Evolutionary conservation across 1,284 basidiomycete genomes (phyloP).

Genomic region (Inonotus hispidus): DNA sequence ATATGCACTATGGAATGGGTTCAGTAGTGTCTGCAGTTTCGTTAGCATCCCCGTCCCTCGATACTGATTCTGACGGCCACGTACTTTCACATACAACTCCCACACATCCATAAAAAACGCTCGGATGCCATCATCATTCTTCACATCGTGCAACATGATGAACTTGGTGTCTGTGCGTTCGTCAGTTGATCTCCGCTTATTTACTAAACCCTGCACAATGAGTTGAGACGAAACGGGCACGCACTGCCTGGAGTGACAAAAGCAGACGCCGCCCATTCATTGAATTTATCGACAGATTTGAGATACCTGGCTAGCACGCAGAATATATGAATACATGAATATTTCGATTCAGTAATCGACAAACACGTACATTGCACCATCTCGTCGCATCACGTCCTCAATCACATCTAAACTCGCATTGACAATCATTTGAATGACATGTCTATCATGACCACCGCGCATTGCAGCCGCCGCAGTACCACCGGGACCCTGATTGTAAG

Average conservation of each 20-base stretch:
- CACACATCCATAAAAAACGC: constrained; percentile 89
- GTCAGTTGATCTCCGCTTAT: not conserved
- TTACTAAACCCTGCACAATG: not conserved
- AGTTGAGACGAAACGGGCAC: constrained; percentile 27
- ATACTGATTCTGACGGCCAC: constrained; percentile 22
- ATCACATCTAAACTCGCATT: constrained; percentile 89
- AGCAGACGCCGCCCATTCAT: constrained; percentile 94
- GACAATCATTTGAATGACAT: constrained; percentile 96
- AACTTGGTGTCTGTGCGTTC: constrained; percentile 78
- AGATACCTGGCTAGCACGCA: constrained; percentile 63
- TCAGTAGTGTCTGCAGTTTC: constrained; percentile 66
- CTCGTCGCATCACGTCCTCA: constrained; percentile 85
- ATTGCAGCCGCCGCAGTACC: constrained; percentile 58
- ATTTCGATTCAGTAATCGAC: not conserved
- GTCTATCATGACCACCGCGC: constrained; percentile 60
- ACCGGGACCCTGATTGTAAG: constrained; percentile 56
- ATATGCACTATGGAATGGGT: constrained; percentile 91
- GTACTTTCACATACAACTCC: constrained; percentile 92
- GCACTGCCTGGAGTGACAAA: constrained; percentile 91
- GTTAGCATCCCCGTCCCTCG: constrained; percentile 2
- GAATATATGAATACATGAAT: constrained; percentile 1
- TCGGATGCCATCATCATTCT: constrained; percentile 94
- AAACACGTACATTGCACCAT: constrained; percentile 72
- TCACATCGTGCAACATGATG: constrained; percentile 84
- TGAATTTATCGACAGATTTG: constrained; percentile 90